Evolutionary conservation across 148 eudicot genomes (phyloP), one percentile per base, ranked within the genome.

Genomic region (Salicornia ramosissima): DNA sequence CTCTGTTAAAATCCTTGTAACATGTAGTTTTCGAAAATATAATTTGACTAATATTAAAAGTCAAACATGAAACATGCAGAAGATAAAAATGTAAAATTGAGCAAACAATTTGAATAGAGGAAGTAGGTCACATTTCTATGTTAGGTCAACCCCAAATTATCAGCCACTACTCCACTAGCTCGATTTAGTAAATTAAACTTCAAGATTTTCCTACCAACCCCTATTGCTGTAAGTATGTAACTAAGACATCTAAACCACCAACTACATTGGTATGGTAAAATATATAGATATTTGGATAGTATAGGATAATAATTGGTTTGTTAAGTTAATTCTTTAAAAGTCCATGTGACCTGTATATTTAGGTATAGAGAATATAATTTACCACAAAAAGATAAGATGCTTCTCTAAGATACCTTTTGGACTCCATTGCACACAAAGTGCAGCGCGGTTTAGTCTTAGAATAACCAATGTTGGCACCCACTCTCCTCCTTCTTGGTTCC

Each of bases 381-480:
- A 18, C 6, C 1, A 42, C 40, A 8, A 18, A 40, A 34, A 54
- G 13, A 64, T 47, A 34, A 58, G 40, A 12, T 52, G 52, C 51
- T 57, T 21, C 15, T 53, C 39, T 62, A 24, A 53, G 25, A 69
- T 78, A 94, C 98, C 98, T 90, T 54, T 78, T 31, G 98, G 97
- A 83, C 98, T 94, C 98, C 98, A 94, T 78, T 90, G 96, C 67
- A 90, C 97, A 82, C 98, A 94, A 50, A 94, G 89, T 22, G 98
- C 98, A 64, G 98, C 98, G 66, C 98, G 96, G 65, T 94, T 94
- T 53, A 94, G 86, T 79, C 98, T 82, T 57, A 94, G 91, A 71
- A 94, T 94, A 74, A 94, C 98, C 72, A 94, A 90, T 39, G 96
- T 94, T 62, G 98, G 98, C 21, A 90, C 96, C 98, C 98, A 94